A percentile compares a stretch with the other conserved stretches of the same genome.
Conservation (phyloP, 2,329 filamentous ascomycete genomes). For the Penicillium olsonii region DNA sequence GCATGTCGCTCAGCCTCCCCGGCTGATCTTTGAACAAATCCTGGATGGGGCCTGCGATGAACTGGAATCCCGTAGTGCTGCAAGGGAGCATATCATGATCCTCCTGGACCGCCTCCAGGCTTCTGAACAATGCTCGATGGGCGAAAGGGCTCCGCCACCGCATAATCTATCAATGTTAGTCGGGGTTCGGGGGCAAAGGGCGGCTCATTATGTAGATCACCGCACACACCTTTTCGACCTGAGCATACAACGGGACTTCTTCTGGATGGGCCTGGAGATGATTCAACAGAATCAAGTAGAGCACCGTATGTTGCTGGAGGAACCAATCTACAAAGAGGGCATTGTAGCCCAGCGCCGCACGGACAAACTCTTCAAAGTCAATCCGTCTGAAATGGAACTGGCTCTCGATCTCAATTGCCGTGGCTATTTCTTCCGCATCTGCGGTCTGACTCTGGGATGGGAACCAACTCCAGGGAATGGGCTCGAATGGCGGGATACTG, state of each 20-base stretch:
- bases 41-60: slow-evolving; percentile 42
- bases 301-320: slow-evolving; percentile 38
- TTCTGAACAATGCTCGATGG: slow-evolving; percentile 35
- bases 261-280: slow-evolving; percentile 36
- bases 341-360: slow-evolving; percentile 40
- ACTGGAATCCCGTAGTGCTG: slow-evolving; percentile 30
- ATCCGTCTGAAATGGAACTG: slow-evolving; percentile 42
- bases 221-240: slow-evolving; percentile 40
- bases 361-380: slow-evolving; percentile 43
- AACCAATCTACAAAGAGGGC: slow-evolving; percentile 41
- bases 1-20: slow-evolving; percentile 31
- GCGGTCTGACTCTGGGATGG: slow-evolving; percentile 25
- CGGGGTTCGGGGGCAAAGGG: neutral
- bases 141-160: slow-evolving; percentile 40
- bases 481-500: slow-evolving; percentile 22
- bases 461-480: slow-evolving; percentile 40
- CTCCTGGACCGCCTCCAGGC: slow-evolving; percentile 28
- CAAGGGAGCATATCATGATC: slow-evolving; percentile 13
- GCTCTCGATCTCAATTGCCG: slow-evolving; percentile 41
- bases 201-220: neutral
- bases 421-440: slow-evolving; percentile 31
- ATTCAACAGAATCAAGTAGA: slow-evolving; percentile 36
- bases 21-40: slow-evolving; percentile 35
- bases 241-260: slow-evolving; percentile 32
- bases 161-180: slow-evolving; percentile 30